A percentile compares a stretch with the other conserved stretches of the same genome.
Conservation (phyloP, 345 rosid species). For the Citrus medica region DNA sequence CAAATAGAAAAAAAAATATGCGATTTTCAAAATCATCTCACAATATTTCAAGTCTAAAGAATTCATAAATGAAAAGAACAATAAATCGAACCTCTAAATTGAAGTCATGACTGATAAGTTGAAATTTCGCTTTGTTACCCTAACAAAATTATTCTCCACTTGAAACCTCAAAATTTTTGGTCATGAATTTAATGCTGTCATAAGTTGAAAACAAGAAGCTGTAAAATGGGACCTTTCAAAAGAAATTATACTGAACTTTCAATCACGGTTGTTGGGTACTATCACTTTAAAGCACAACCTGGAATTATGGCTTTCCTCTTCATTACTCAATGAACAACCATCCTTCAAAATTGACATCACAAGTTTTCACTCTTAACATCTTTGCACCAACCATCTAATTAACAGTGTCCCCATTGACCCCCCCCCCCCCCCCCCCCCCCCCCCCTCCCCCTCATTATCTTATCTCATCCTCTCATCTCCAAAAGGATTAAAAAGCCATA, state of each 20-base stretch:
- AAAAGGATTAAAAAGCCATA: no score
- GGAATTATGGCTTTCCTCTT: background rate
- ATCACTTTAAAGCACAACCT: background rate
- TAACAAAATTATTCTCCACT: background rate
- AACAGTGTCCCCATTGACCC: no score
- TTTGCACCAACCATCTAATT: background rate
- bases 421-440: no score
- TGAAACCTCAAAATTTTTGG: background rate
- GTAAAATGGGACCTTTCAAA: background rate
- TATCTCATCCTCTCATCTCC: background rate
- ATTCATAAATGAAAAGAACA: background rate
- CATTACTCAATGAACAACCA: background rate
- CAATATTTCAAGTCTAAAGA: background rate
- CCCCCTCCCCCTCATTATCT: no score
- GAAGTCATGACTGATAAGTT: background rate
- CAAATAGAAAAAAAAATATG: no score
- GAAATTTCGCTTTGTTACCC: background rate
- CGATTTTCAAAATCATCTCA: background rate
- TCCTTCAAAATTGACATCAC: background rate
- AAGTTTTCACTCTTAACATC: background rate
- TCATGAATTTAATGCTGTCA: background rate
- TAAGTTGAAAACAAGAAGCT: background rate
- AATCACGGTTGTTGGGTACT: background rate
- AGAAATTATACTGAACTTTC: background rate
- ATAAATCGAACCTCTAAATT: no score